Evolutionary conservation across 1,284 basidiomycete genomes (phyloP), one percentile per base, ranked within the genome.

Genomic region (Schizophyllum amplum): DNA sequence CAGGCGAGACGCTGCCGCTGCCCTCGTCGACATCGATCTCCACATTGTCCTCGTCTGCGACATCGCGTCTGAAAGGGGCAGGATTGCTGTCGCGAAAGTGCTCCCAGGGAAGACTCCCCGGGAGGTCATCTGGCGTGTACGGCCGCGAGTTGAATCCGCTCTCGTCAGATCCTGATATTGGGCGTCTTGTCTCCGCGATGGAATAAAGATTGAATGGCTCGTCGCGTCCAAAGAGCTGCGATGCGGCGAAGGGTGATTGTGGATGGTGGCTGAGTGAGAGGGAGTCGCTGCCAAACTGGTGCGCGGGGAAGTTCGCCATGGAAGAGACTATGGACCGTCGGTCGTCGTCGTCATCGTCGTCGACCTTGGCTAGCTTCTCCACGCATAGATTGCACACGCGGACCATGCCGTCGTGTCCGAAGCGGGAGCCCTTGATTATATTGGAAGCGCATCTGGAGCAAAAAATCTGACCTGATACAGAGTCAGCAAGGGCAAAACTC

Each of bases 371-470:
- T 57, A 97, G 82, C 71, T 95, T 94, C 65, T 92, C 89, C 24
- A 97, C 76, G 69, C 97, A 99, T 21, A 97, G 78, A 66, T 98
- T 97, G 74, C 95, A 98, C 11, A 95, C 90, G 58, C 96, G 84
- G 57, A 98, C 81, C 81, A 90, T 90, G 25, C 93, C 94, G 56
- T 95, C 86, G 60, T 94, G 90, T 5, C 94, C 94, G 67, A 97
- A 98, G 1, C 94, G 85, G 15, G 21, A 24, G 5, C 93, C 95
- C 61, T 94, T 93, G 70, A 99, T 94, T 65, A 98, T 91, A 66
- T 98, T 96, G n/a, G 94, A 94, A 2, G 96, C 95, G 69, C 96
- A 93, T 5, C 92, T 83, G 22, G 91, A 92, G 70, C 94, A 98
- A 68, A 95, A 97, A 66, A 91, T 88, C 71, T 91, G 90, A 51